Evolutionary conservation across 345 rosid genomes (phyloP), one percentile per base, ranked within the genome.

Genomic region (Linum trigynum): DNA sequence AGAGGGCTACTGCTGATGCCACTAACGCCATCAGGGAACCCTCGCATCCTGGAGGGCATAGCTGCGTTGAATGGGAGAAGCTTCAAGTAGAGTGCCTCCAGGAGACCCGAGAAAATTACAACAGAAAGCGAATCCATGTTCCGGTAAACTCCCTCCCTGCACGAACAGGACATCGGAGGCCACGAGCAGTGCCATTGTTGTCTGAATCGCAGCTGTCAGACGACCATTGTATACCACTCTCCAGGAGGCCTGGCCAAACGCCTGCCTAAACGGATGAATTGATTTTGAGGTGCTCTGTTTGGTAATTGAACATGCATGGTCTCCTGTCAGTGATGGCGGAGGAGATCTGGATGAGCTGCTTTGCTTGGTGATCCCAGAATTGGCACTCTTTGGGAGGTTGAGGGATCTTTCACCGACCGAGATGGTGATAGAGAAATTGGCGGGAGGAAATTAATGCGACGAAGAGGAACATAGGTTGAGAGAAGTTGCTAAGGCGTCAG

Each of bases 31-130:
- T 83, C 48, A 90, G 69, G 40, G 98, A 92, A 8, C 97, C 97
- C 77, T 90, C 97, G 60, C 95, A 92, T n/a, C 92, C 95, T 0
- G 71, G 83, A 16, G 92, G 97, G 71, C 96, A 89, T 5, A 87
- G 81, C 68, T 82, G 17, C 77, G 4, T 82, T 84, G 71, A 94
- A 90, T 0, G 97, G 99, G 9, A 94, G 84, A 59, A 75, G 76
- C 86, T 94, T 90, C 61, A 81, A 82, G 79, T 82, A 81, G 15
- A 90, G 73, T 12, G 84, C 88, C 69, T 94, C 99, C 69, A 84
- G 35, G 42, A 90, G 55, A 12, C 99, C 89, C 0, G 97, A 85
- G 73, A 86, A 83, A 6, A 82, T 23, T 1, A 86, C 65, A 0
- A 90, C 86, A 40, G 88, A 90, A 0, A 90, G 23, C 0, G 83